These are phyloP conservation scores for Austroboletus olivaceoglutinosus DNA, from an alignment of 1,284 basidiomycete species.

Conservation along the genomic window DNA sequence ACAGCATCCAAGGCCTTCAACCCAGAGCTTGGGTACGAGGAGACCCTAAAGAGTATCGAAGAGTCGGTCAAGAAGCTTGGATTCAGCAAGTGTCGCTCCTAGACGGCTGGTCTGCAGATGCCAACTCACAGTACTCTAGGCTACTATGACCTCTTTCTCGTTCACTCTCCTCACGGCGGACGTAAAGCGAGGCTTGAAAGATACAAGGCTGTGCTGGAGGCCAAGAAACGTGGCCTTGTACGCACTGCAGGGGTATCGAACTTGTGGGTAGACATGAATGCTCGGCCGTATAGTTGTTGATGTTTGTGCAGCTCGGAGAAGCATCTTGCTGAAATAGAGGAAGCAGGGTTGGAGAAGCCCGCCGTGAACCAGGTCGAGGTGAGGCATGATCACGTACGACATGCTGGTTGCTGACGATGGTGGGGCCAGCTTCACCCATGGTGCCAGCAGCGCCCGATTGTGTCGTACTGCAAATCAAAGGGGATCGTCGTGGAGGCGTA, in stretches of 20 bases:
- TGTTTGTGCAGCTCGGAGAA: slow-evolving; percentile 21
- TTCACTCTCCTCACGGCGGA: slow-evolving; percentile 53
- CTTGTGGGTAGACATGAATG: slow-evolving; percentile 40
- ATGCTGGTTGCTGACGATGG: not conserved
- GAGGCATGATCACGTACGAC: not conserved
- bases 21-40: slow-evolving; percentile 32
- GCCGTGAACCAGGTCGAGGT: slow-evolving; percentile 56
- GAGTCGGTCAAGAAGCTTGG: slow-evolving; percentile 40
- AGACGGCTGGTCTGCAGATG: not conserved
- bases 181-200: slow-evolving; percentile 43
- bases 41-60: slow-evolving; percentile 35
- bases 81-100: slow-evolving; percentile 25
- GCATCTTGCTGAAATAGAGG: slow-evolving; percentile 48
- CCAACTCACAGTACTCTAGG: slow-evolving; percentile 25
- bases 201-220: slow-evolving; percentile 45
- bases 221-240: slow-evolving; percentile 50
- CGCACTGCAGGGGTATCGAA: slow-evolving; percentile 63
- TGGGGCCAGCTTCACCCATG: slow-evolving; percentile 47
- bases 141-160: slow-evolving; percentile 60
- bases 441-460: slow-evolving; percentile 52
- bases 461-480: slow-evolving; percentile 46
- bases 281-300: not conserved
- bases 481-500: slow-evolving; percentile 54
- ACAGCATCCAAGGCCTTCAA: slow-evolving; percentile 24
- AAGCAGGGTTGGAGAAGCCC: slow-evolving; percentile 39